Evolutionary conservation across 2,329 filamentous ascomycete genomes (phyloP), one percentile per base, ranked within the genome.

Genomic region (Mycogone perniciosa): DNA sequence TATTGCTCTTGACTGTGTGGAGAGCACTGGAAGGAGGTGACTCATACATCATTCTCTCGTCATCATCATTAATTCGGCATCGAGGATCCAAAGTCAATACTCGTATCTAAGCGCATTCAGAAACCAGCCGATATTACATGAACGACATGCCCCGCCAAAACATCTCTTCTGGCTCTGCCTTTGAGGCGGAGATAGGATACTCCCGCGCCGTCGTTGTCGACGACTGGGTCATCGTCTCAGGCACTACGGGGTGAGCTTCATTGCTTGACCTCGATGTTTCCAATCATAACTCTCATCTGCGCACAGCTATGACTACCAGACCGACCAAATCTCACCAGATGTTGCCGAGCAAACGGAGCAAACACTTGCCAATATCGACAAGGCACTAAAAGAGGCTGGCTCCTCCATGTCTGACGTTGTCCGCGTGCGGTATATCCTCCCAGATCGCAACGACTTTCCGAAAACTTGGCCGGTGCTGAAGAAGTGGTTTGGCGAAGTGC

Each of bases 181-280:
- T 80, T 54, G 77, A 80, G 61, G 65, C 66, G 29, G 66, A 75
- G 54, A 80, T 80, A 48, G 76, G 74, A 45, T 80, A 80, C 61
- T 79, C 76, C 31, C 70, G 77, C 44, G 77, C 76, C 34, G 75
- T 80, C 3, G 68, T 77, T 13, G 64, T 68, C 1, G 76, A 74
- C 8, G 74, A 75, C 35, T 75, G 73, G 68, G 63, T 80, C 8
- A 73, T 79, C 50, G 75, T 80, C 4, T 79, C 77, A 2, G 77
- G 77, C 0, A 79, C 76, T 35, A 80, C 77, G 3, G 77, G 77
- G 76, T 76, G 57, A 48, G 56, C 44, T n/a, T 30, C 9, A 27
- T 9, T 33, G 29, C 9, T 34, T 31, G 4, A 2, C 8, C 9
- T 4, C 1, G 20, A 4, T 45, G 7, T 9, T 6, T 31, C 7